Evolutionary conservation across 306 rosid species (phyloP).

Genomic region (Vigna radiata): DNA sequence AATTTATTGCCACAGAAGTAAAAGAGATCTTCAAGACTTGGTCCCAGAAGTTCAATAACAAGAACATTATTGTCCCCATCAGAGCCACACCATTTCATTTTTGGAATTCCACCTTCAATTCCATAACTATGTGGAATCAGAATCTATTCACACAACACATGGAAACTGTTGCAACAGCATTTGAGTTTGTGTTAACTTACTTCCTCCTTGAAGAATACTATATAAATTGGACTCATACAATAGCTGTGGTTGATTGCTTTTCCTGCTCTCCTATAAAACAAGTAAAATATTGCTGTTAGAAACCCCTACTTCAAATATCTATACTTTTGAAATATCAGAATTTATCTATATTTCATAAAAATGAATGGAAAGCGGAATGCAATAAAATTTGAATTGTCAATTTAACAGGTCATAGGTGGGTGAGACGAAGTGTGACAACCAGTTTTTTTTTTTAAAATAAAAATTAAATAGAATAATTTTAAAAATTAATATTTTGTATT

Average conservation of each 20-base stretch:
- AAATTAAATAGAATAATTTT: too few species aligned
- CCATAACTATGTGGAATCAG: constrained; percentile 30
- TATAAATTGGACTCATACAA: constrained; percentile 65
- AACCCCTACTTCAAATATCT: constrained; percentile 1
- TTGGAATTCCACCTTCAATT: constrained; percentile 80
- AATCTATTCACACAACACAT: constrained; percentile 26
- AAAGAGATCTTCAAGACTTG: constrained; percentile 90
- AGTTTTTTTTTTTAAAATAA: too few species aligned
- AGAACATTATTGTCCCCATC: constrained; percentile 85
- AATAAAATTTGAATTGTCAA: too few species aligned
- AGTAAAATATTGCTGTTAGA: constrained; percentile 7
- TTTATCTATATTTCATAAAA: too few species aligned
- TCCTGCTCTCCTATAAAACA: constrained; percentile 59
- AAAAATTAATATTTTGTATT: too few species aligned
- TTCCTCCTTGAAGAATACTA: constrained; percentile 64
- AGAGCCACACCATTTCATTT: constrained; percentile 80
- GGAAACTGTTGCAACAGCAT: constrained; percentile 3
- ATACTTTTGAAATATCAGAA: background rate
- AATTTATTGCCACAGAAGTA: constrained; percentile 78
- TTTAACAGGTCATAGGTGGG: too few species aligned
- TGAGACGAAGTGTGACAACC: too few species aligned
- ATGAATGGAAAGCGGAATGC: too few species aligned
- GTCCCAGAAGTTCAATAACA: constrained; percentile 88
- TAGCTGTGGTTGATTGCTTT: constrained; percentile 64
- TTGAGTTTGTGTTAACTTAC: constrained; percentile 55